phyloP scores from a whole-genome alignment of 208 protist genomes.

The Wallacemonas sp. region DNA sequence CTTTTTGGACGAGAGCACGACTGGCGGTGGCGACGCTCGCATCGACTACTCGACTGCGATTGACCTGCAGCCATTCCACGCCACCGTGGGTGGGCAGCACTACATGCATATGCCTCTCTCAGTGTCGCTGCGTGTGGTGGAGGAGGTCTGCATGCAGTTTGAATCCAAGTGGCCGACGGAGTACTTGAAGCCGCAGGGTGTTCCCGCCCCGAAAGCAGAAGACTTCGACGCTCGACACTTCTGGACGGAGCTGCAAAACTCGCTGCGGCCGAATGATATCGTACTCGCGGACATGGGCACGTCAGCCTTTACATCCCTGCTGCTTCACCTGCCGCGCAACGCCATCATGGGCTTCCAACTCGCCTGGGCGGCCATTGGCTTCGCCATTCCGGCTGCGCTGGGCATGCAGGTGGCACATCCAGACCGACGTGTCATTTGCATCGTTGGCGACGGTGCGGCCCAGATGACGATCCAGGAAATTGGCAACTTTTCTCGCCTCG shows the following conservation, averaged over 20 bases:
- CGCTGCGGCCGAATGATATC: constrained; percentile 39
- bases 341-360: constrained; percentile 27
- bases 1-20: constrained; percentile 41
- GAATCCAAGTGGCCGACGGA: constrained; percentile 38
- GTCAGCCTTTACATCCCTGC: constrained; percentile 35
- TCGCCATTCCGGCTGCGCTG: constrained; percentile 45
- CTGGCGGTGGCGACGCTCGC: constrained; percentile 37
- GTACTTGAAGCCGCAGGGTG: constrained; percentile 29
- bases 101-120: constrained; percentile 53
- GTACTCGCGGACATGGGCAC: constrained; percentile 54
- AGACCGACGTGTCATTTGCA: constrained; percentile 42
- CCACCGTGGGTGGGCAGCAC: constrained; percentile 34
- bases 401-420: constrained; percentile 46
- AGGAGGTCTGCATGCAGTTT: constrained; percentile 32
- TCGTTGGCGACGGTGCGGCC: constrained; percentile 49
- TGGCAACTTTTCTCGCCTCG: constrained; percentile 23
- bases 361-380: constrained; percentile 63
- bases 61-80: constrained; percentile 49
- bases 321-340: constrained; percentile 37
- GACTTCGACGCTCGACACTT: constrained; percentile 38
- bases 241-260: constrained; percentile 48
- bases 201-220: constrained; percentile 7
- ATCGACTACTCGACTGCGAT: constrained; percentile 39
- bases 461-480: constrained; percentile 68
- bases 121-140: constrained; percentile 32